Evolutionary conservation across 805 yeast species (phyloP).

Genomic region (Ogataea wickerhamii): DNA sequence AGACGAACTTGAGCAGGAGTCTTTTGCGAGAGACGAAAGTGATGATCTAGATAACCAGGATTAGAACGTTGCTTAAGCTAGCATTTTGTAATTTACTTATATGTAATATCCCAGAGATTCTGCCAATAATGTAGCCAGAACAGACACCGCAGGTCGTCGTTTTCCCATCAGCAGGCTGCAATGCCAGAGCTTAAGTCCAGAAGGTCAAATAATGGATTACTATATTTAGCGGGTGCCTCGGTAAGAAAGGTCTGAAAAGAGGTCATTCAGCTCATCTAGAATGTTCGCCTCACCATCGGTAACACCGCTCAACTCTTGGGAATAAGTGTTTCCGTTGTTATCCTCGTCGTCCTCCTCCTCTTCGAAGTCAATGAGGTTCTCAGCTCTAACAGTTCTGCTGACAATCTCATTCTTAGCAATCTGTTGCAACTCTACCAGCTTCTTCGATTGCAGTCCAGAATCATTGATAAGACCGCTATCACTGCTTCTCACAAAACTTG

Average conservation of each 20-base stretch:
- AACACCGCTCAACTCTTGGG: slow-evolving; percentile 14
- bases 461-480: slow-evolving; percentile 21
- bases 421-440: slow-evolving; percentile 72
- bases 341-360: slow-evolving; percentile 69
- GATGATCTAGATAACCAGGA: slow-evolving; percentile 23
- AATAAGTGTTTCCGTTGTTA: slow-evolving; percentile 27
- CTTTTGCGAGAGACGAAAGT: slow-evolving; percentile 10
- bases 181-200: background rate
- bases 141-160: slow-evolving; percentile 19
- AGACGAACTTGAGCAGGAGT: slow-evolving; percentile 27
- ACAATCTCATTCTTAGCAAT: slow-evolving; percentile 75
- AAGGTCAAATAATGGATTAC: slow-evolving; percentile 12
- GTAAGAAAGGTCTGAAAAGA: slow-evolving; percentile 46
- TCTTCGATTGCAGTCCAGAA: slow-evolving; percentile 41
- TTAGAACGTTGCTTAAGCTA: slow-evolving; percentile 7
- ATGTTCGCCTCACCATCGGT: slow-evolving; percentile 37
- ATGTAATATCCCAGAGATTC: no score
- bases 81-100: background rate
- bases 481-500: slow-evolving; percentile 44
- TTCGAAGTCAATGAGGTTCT: slow-evolving; percentile 82
- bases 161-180: slow-evolving; percentile 5
- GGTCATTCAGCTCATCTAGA: slow-evolving; percentile 72
- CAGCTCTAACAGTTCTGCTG: slow-evolving; percentile 57
- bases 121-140: slow-evolving; percentile 7
- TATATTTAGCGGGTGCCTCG: slow-evolving; percentile 4